phyloP scores from a whole-genome alignment of 2,329 filamentous ascomycete species.

The Diaporthe humulicola region DNA sequence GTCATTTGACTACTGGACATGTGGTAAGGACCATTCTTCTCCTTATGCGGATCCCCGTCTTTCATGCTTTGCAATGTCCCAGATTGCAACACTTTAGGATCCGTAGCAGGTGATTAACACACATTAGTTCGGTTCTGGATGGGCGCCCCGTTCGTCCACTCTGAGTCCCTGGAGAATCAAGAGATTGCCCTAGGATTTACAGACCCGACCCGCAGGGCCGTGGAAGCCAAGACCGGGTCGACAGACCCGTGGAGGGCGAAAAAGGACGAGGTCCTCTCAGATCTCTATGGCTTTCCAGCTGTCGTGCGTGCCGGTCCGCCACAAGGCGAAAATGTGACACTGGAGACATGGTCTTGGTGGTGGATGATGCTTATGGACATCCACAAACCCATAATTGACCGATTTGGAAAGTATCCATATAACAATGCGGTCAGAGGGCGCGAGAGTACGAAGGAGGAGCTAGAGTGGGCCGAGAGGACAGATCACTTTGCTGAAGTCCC shows the following conservation, averaged over 20 bases:
- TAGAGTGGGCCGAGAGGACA: conserved; percentile 43
- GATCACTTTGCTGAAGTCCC: conserved; percentile 40
- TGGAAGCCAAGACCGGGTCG: conserved; percentile 43
- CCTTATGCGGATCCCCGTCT: too few species aligned
- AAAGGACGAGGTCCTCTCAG: conserved; percentile 18
- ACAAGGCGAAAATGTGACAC: conserved; percentile 35
- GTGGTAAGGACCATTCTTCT: too few species aligned
- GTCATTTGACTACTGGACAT: conserved; percentile 46
- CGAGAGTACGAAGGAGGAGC: conserved; percentile 44
- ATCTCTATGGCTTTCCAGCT: conserved; percentile 20
- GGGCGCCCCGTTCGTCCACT: conserved; percentile 46
- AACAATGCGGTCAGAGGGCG: conserved; percentile 44
- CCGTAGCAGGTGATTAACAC: too few species aligned
- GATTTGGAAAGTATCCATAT: conserved; percentile 48
- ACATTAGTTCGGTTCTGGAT: conserved; percentile 47
- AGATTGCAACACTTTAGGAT: too few species aligned
- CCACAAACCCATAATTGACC: conserved; percentile 47
- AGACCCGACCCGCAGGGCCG: conserved; percentile 43
- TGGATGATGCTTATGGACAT: conserved; percentile 46
- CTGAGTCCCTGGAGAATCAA: conserved; percentile 41
- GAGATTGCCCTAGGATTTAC: conserved; percentile 42
- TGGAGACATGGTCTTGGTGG: conserved; percentile 43
- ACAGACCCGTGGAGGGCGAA: conserved; percentile 43
- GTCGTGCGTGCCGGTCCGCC: conserved; percentile 39
- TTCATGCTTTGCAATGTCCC: too few species aligned